Evolutionary conservation across 805 yeast genomes (phyloP).

Genomic region (Teunomyces aglyptinius): DNA sequence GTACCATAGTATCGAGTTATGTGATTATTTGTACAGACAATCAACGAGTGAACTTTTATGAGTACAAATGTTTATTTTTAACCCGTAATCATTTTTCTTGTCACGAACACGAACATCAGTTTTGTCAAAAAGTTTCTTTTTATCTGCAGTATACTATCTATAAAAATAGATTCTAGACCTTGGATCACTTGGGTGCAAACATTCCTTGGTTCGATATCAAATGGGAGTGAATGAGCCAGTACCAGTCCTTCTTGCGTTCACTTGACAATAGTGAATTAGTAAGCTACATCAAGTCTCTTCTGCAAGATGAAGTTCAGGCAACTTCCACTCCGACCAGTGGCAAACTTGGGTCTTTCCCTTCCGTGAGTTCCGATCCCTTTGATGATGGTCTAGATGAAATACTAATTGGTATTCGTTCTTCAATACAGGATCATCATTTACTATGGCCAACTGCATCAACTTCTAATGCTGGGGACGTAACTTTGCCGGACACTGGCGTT

Average conservation of each 20-base stretch:
- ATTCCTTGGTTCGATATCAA: constrained; percentile 6
- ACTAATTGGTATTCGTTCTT: constrained; percentile 8
- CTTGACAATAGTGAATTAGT: constrained; percentile 19
- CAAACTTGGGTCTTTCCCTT: constrained; percentile 4
- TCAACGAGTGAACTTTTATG: background rate
- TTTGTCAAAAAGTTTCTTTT: background rate
- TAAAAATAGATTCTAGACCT: background rate
- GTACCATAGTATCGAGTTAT: background rate
- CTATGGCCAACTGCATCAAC: background rate
- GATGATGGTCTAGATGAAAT: constrained; percentile 24
- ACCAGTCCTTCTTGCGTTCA: constrained; percentile 16
- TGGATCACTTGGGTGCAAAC: background rate
- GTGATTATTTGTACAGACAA: background rate
- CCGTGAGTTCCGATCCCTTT: constrained; percentile 23
- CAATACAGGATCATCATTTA: background rate
- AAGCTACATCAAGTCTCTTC: background rate
- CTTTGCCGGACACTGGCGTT: background rate
- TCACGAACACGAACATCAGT: background rate
- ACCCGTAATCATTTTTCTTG: constrained; percentile 1
- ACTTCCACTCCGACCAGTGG: constrained; percentile 7
- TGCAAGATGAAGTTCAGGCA: constrained; percentile 5
- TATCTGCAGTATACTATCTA: background rate
- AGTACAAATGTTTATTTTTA: constrained; percentile 1
- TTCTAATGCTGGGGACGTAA: background rate
- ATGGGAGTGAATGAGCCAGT: background rate